Base-by-base conservation (phyloP, 2,329 filamentous ascomycete species). In the Claviceps pusilla region DNA sequence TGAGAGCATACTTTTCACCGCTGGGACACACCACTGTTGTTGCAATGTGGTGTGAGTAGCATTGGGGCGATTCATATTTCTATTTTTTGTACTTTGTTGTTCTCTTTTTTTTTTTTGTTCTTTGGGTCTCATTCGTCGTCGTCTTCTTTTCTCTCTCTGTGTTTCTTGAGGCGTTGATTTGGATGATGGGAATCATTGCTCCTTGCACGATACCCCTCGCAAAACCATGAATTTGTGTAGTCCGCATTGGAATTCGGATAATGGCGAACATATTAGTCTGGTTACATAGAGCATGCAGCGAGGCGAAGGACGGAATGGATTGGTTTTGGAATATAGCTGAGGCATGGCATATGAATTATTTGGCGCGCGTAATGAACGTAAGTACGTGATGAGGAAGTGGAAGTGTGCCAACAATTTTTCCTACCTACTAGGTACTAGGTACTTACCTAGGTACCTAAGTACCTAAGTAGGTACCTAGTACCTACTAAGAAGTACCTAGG, bases 161-260 rank as follows among this genome's bases (percentile, higher is more conserved):
- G 35, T 37, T 37, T 37, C 16, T 16, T 51, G 48, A 51, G 45
- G 50, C 31, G 47, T 55, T 50, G 50, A 56, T 55, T 56, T 55
- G 57, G 54, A 56, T 50, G 41, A 54, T 54, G 58, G 57, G 51
- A 58, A 55, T 57, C 49, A 53, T 55, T 56, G 52, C 48, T 48
- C 42, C 52, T 51, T 41, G 46, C 54, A 57, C 54, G 54, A 59
- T 59, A 57, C 58, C 57, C 54, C 50, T 60, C 51, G 54, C 35
- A 35, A 53, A 39, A 11, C 33, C 33, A 45, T 53, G 51, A 11
- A 52, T 55, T 52, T 28, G 33, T 4, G 11, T 52, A 19, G 46
- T 33, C 35, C 2, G 28, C 28, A 24, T 46, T 28, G 14, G 14
- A 50, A 50, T 50, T 35, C 43, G 11, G 39, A 28, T 31, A 19